These are phyloP conservation scores for Gossypium mustelinum DNA, from an alignment of 345 rosid genomes.

Conservation along the genomic window DNA sequence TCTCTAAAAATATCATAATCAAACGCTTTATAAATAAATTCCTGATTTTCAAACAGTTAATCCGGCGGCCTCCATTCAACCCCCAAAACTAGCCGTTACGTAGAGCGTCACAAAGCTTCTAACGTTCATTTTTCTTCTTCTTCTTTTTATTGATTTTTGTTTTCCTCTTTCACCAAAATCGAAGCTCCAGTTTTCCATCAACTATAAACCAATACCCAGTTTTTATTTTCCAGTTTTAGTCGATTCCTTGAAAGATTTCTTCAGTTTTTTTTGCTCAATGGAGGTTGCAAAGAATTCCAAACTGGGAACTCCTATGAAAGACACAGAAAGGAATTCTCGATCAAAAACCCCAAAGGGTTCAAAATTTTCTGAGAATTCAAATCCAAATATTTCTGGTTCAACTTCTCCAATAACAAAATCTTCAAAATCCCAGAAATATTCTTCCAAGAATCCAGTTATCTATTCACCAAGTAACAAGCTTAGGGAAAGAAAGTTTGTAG, in stretches of 20 bases:
- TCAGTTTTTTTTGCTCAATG: conserved; percentile 28
- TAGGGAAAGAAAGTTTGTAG: conserved; percentile 72
- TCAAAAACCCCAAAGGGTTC: conserved; percentile 32
- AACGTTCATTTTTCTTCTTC: conserved; percentile 28
- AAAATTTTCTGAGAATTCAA: conserved; percentile 50
- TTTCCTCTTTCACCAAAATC: conserved; percentile 16
- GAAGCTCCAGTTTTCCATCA: conserved; percentile 10
- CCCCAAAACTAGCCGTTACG: conserved; percentile 79
- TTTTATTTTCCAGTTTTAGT: background rate
- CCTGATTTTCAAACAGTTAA: conserved; percentile 25
- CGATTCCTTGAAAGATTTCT: conserved; percentile 9
- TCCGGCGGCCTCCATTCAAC: conserved; percentile 27
- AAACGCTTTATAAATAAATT: conserved; percentile 29
- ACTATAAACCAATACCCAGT: conserved; percentile 17
- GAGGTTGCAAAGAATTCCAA: conserved; percentile 40
- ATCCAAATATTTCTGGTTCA: conserved; percentile 57
- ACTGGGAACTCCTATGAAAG: conserved; percentile 58
- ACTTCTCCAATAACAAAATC: conserved; percentile 55
- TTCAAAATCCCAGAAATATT: conserved; percentile 44
- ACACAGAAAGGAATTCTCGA: conserved; percentile 31
- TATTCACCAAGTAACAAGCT: conserved; percentile 65
- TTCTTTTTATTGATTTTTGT: conserved; percentile 5
- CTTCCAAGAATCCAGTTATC: conserved; percentile 26
- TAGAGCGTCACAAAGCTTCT: conserved; percentile 51
- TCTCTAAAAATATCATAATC: conserved; percentile 23